These are phyloP conservation scores for Colletotrichum spinosum DNA, from an alignment of 2,329 filamentous ascomycete genomes.

Conservation along the genomic window DNA sequence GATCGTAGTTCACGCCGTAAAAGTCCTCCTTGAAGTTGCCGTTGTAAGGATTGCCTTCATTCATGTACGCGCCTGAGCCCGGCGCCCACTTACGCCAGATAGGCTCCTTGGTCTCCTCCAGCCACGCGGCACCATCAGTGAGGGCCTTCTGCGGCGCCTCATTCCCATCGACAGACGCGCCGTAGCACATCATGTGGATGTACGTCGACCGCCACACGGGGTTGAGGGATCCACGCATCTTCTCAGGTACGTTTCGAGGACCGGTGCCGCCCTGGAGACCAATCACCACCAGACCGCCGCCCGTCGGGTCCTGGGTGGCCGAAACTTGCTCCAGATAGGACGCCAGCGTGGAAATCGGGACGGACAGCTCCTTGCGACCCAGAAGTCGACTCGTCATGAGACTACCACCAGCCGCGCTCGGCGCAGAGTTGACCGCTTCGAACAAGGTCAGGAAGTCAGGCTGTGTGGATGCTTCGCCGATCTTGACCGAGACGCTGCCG, in stretches of 20 bases:
- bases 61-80: conserved; percentile 43
- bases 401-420: conserved; percentile 5
- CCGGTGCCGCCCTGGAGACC: conserved; percentile 35
- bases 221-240: conserved; percentile 45
- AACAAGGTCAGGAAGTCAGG: conserved; percentile 25
- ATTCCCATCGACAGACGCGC: conserved; percentile 7
- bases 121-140: conserved; percentile 34
- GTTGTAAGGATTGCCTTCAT: conserved; percentile 47
- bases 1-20: conserved; percentile 43
- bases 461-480: conserved; percentile 5
- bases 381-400: conserved; percentile 34
- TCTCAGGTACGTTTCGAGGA: conserved; percentile 18
- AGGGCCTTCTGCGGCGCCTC: conserved; percentile 42
- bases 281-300: conserved; percentile 25
- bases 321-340: conserved; percentile 26
- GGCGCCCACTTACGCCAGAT: conserved; percentile 43
- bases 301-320: not conserved
- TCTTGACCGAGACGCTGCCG: conserved; percentile 14
- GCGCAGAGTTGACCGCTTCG: conserved; percentile 17
- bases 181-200: conserved; percentile 47
- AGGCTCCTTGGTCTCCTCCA: conserved; percentile 45
- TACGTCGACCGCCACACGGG: conserved; percentile 58
- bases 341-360: conserved; percentile 10
- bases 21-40: conserved; percentile 45
- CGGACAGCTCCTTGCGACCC: conserved; percentile 35